Evolutionary conservation across 2,329 filamentous ascomycete genomes (phyloP).

Genomic region (Penicillium sp.): DNA sequence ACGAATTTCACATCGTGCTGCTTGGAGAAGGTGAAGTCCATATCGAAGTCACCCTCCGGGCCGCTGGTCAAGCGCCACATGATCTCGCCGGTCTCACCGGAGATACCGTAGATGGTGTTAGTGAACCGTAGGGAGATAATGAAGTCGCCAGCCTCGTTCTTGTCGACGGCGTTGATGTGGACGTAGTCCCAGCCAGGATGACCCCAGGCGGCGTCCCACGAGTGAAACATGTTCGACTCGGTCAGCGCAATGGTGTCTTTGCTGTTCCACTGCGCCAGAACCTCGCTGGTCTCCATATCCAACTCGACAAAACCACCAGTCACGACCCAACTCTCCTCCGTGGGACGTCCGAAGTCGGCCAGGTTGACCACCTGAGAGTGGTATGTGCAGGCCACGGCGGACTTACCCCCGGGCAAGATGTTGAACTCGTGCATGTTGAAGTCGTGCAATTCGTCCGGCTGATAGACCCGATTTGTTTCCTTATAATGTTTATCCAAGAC

Average conservation of each 20-base stretch:
- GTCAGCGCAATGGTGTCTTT: conserved; percentile 36
- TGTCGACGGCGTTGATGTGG: conserved; percentile 48
- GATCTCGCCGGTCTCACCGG: conserved; percentile 40
- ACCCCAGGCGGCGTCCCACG: conserved; percentile 10
- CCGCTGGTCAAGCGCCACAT: conserved; percentile 46
- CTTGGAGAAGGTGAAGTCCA: conserved; percentile 42
- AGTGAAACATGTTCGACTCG: conserved; percentile 35
- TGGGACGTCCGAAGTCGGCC: conserved; percentile 36
- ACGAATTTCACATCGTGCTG: conserved; percentile 45
- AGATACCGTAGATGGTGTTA: conserved; percentile 45
- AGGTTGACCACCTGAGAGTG: conserved; percentile 27
- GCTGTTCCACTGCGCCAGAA: conserved; percentile 43
- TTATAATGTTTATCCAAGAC: conserved; percentile 55
- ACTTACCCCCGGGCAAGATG: conserved; percentile 40
- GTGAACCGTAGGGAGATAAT: conserved; percentile 46
- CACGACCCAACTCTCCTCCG: conserved; percentile 35
- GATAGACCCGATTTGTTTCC: conserved; percentile 45
- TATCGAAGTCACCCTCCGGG: conserved; percentile 32
- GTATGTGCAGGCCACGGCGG: conserved; percentile 38
- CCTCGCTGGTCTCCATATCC: conserved; percentile 40
- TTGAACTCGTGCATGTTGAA: conserved; percentile 51
- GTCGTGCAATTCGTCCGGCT: conserved; percentile 30
- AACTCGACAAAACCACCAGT: conserved; percentile 44
- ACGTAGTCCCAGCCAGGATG: conserved; percentile 41
- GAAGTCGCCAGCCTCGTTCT: conserved; percentile 45